Evolutionary conservation across 768 basidiomycete genomes (phyloP).

Genomic region (Leccinum variicolor): DNA sequence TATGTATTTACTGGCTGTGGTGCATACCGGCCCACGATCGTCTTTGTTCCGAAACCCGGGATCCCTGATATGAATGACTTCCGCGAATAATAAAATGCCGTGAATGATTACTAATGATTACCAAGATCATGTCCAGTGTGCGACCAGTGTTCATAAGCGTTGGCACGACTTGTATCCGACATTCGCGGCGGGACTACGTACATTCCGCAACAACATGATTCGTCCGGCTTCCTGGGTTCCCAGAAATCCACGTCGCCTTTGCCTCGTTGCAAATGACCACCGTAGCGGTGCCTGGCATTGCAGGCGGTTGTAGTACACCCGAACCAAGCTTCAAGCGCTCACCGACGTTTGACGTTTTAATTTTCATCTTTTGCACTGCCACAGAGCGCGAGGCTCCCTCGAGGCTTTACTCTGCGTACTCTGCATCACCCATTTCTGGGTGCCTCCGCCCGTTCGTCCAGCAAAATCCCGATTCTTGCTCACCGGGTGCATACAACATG

Average conservation of each 20-base stretch:
- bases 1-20: neutral
- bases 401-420: slow-evolving; percentile 18
- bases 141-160: neutral
- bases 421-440: neutral
- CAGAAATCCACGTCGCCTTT: slow-evolving; percentile 12
- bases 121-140: neutral
- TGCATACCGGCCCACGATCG: neutral
- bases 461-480: neutral
- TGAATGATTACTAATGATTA: neutral
- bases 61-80: neutral
- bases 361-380: slow-evolving; percentile 19
- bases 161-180: neutral
- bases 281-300: slow-evolving; percentile 8
- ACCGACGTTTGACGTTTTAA: slow-evolving; percentile 5
- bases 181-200: neutral
- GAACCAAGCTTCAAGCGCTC: neutral
- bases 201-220: neutral
- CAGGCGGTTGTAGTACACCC: slow-evolving; percentile 12
- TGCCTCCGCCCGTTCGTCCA: neutral
- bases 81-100: neutral
- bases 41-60: neutral
- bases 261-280: slow-evolving; percentile 18
- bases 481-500: slow-evolving; percentile 2
- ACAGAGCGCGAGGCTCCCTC: slow-evolving; percentile 22
- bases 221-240: neutral